Evolutionary conservation across 2,329 filamentous ascomycete genomes (phyloP).

Genomic region (Penicillium olsonii): DNA sequence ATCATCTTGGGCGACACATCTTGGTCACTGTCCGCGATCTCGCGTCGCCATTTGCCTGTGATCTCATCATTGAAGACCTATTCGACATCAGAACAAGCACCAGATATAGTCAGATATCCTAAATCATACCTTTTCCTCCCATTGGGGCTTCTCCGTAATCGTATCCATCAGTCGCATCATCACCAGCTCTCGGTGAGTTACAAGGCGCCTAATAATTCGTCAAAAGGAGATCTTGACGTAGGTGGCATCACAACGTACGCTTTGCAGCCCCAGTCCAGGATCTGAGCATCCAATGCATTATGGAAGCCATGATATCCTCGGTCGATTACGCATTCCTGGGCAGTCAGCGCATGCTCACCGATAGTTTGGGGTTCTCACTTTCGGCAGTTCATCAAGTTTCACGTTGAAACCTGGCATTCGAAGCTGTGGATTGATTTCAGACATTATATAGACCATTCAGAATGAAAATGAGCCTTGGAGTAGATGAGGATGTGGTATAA

Average conservation of each 20-base stretch:
- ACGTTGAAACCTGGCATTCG: background rate
- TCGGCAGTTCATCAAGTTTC: background rate
- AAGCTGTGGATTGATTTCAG: background rate
- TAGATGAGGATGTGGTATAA: no score
- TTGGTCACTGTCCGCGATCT: constrained; percentile 23
- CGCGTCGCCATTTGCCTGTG: constrained; percentile 36
- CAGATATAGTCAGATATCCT: background rate
- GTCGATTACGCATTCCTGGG: background rate
- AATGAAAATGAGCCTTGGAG: no score
- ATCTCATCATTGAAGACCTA: constrained; percentile 39
- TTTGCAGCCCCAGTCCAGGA: background rate
- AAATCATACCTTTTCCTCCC: constrained; percentile 41
- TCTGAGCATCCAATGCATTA: background rate
- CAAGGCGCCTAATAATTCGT: background rate
- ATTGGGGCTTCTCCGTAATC: constrained; percentile 47
- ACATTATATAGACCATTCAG: background rate
- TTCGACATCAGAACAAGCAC: background rate
- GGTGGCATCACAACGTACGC: background rate
- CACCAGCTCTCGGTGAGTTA: constrained; percentile 32
- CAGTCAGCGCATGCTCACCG: background rate
- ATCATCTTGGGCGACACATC: constrained; percentile 38
- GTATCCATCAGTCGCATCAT: constrained; percentile 47
- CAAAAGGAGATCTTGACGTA: background rate
- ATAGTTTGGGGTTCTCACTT: background rate
- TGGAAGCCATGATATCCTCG: background rate